Percentiles rank a stretch among this genome's conserved stretches.
Conservation (phyloP, 441 rosid genomes). For the Iberis amara region DNA sequence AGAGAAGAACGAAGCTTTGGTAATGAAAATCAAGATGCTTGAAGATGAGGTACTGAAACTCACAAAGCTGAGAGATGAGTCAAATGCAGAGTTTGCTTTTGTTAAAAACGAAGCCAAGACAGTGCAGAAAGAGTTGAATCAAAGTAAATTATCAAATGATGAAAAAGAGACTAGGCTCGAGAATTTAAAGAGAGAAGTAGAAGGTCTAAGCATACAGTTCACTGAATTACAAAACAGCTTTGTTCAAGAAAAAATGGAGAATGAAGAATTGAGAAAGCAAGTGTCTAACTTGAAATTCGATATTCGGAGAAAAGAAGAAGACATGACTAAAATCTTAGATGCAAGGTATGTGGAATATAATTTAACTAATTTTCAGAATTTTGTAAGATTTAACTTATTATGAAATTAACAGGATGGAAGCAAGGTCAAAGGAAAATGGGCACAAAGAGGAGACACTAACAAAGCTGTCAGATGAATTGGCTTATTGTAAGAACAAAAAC, state of each 20-base stretch:
- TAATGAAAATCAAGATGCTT: conserved; percentile 33
- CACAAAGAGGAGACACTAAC: conserved; percentile 30
- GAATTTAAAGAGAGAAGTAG: conserved; percentile 47
- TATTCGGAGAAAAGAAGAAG: conserved; percentile 49
- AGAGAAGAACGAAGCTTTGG: conserved; percentile 36
- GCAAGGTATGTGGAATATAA: conserved; percentile 35
- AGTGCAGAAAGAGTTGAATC: conserved; percentile 42
- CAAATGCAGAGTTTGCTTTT: conserved; percentile 31
- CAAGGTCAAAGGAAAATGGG: conserved; percentile 28
- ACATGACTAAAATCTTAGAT: conserved; percentile 31
- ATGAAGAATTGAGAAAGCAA: conserved; percentile 49
- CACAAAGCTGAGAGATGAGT: conserved; percentile 36
- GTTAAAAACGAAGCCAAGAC: conserved; percentile 53
- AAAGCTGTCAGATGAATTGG: conserved; percentile 43
- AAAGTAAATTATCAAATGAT: conserved; percentile 42
- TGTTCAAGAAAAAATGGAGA: conserved; percentile 57
- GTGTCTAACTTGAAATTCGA: conserved; percentile 44
- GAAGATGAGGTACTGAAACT: conserved; percentile 41
- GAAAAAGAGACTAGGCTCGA: conserved; percentile 49
- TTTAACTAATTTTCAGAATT: not conserved
- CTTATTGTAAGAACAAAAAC: conserved; percentile 49
- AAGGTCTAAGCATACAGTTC: conserved; percentile 42
- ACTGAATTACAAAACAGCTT: conserved; percentile 42
- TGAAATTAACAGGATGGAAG: conserved; percentile 30
- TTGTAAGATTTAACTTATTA: not conserved